Evolutionary conservation across 2,329 filamentous ascomycete genomes (phyloP).

Genomic region (Xylariaceae sp.): DNA sequence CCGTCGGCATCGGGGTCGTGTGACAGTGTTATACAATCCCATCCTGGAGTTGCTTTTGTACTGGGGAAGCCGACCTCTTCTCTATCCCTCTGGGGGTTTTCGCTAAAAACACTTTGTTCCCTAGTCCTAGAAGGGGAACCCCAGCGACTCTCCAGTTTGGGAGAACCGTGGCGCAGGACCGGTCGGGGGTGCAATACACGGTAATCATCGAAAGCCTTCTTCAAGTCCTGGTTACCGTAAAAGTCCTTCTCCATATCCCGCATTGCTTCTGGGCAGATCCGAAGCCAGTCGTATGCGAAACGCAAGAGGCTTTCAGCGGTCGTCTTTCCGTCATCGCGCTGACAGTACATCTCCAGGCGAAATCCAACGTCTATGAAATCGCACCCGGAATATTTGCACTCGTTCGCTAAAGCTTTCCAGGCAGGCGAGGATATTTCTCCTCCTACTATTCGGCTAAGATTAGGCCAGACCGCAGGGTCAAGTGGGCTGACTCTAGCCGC

Average conservation of each 20-base stretch:
- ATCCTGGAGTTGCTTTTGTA: not conserved
- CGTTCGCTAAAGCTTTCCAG: not conserved
- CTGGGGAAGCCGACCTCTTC: not conserved
- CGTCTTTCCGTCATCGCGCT: not conserved
- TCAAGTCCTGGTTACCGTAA: not conserved
- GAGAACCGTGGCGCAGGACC: not conserved
- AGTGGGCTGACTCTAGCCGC: too few species aligned
- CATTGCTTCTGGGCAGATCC: not conserved
- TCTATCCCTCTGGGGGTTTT: not conserved
- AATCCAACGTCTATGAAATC: not conserved
- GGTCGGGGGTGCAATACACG: not conserved
- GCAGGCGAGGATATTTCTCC: not conserved
- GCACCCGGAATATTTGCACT: not conserved
- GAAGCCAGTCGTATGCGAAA: not conserved
- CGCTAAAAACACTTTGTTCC: not conserved
- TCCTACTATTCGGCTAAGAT: not conserved
- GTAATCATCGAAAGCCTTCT: not conserved
- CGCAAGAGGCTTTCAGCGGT: not conserved
- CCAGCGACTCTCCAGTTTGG: not conserved
- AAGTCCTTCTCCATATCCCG: not conserved
- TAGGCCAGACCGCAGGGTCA: too few species aligned
- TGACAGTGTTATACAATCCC: not conserved
- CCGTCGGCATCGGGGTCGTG: not conserved
- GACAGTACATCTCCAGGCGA: not conserved
- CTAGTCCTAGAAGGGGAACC: not conserved